Percentiles rank a stretch among this genome's conserved stretches.
Evolutionary conservation across 2,329 filamentous ascomycete species (phyloP).

Genomic region (Neopestalotiopsis clavispora): DNA sequence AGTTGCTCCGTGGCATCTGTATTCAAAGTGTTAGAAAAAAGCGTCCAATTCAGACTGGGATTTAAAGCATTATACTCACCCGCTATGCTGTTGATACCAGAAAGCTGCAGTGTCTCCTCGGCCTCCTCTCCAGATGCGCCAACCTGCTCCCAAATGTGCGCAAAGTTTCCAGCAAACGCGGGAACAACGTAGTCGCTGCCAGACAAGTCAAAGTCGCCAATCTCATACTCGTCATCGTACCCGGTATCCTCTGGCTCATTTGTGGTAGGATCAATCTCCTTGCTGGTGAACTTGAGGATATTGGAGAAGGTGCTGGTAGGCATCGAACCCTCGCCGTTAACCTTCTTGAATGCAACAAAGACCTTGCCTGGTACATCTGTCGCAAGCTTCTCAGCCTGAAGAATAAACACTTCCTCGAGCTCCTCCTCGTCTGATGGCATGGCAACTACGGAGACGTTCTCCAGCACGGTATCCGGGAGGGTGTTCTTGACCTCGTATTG

Average conservation of each 20-base stretch:
- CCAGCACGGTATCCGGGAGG: slow-evolving; percentile 84
- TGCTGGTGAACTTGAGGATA: slow-evolving; percentile 93
- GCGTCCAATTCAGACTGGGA: too few species aligned
- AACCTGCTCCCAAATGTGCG: slow-evolving; percentile 93
- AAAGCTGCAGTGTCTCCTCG: slow-evolving; percentile 87
- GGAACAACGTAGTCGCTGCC: slow-evolving; percentile 95
- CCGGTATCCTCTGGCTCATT: slow-evolving; percentile 88
- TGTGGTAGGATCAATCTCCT: slow-evolving; percentile 96
- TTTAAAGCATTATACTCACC: slow-evolving; percentile 61
- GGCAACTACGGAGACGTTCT: slow-evolving; percentile 84
- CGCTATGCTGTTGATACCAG: slow-evolving; percentile 87
- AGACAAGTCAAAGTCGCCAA: slow-evolving; percentile 87
- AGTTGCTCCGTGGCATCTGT: slow-evolving; percentile 92
- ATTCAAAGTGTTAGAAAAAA: neutral
- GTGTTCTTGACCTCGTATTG: slow-evolving; percentile 99
- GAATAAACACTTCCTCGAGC: slow-evolving; percentile 90
- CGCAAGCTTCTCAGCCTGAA: slow-evolving; percentile 80
- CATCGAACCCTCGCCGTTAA: slow-evolving; percentile 76
- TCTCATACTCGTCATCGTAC: slow-evolving; percentile 97
- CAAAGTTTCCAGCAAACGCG: slow-evolving; percentile 92
- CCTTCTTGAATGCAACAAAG: slow-evolving; percentile 92
- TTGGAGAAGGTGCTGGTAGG: slow-evolving; percentile 86
- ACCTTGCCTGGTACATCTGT: slow-evolving; percentile 91
- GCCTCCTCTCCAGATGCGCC: slow-evolving; percentile 88
- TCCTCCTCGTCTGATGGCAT: slow-evolving; percentile 82